Evolutionary conservation across 1,284 basidiomycete genomes (phyloP).

Genomic region (Termitomyces sp.): DNA sequence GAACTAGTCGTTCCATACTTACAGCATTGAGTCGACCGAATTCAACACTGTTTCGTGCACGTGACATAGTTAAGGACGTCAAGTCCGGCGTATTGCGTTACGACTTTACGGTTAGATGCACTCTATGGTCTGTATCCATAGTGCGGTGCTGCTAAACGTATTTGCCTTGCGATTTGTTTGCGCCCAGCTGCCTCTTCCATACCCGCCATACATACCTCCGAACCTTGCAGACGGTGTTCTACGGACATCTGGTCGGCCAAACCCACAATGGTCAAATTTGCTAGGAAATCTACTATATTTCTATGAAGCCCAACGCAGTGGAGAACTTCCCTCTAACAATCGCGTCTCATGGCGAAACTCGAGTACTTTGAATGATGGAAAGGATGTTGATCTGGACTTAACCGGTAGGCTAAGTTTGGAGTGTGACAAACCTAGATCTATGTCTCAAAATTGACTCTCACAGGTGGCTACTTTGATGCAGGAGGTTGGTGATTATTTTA

Average conservation of each 20-base stretch:
- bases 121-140: not conserved
- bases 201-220: conserved; percentile 58
- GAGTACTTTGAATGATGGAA: conserved; percentile 73
- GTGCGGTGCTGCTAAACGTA: conserved; percentile 14
- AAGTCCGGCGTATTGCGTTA: conserved; percentile 2
- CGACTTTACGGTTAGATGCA: conserved; percentile 8
- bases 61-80: not conserved
- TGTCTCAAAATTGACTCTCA: conserved; percentile 3
- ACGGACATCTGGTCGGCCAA: conserved; percentile 47
- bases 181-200: conserved; percentile 61
- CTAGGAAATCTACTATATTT: conserved; percentile 83
- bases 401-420: conserved; percentile 38
- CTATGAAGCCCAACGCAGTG: conserved; percentile 88
- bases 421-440: not conserved
- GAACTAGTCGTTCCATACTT: no score
- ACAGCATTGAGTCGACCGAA: no score
- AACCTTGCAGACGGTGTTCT: conserved; percentile 52
- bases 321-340: conserved; percentile 62
- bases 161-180: conserved; percentile 19
- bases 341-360: conserved; percentile 86
- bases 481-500: conserved; percentile 47
- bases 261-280: conserved; percentile 76
- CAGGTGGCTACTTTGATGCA: conserved; percentile 84
- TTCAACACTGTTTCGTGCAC: not conserved
- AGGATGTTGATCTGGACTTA: conserved; percentile 70